These are phyloP conservation scores for Scorias spongiosa DNA, from an alignment of 2,329 filamentous ascomycete genomes.

Conservation along the genomic window DNA sequence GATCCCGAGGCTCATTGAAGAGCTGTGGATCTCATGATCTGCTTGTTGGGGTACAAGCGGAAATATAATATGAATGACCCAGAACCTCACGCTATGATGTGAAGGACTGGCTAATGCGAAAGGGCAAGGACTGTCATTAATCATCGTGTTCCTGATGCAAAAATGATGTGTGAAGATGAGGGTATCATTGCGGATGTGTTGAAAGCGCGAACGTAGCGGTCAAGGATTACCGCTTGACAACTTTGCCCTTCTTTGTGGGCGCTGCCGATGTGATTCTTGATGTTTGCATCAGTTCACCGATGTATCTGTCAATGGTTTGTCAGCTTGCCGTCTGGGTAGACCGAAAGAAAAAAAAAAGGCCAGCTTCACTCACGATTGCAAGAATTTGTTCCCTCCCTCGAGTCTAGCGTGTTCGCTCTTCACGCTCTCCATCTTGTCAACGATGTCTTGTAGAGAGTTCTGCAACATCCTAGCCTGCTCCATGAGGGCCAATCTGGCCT, in stretches of 20 bases:
- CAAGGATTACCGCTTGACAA: background rate
- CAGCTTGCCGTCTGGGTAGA: background rate
- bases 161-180: too few relatives aligned
- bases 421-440: conserved; percentile 87
- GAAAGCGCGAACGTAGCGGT: too few relatives aligned
- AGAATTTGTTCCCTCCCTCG: conserved; percentile 89
- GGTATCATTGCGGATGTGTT: too few relatives aligned
- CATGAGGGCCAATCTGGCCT: conserved; percentile 52
- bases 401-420: conserved; percentile 92
- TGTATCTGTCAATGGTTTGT: conserved; percentile 51
- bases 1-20: too few relatives aligned
- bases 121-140: too few relatives aligned
- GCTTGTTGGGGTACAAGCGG: too few relatives aligned
- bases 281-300: conserved; percentile 82
- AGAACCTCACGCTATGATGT: too few relatives aligned
- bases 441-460: conserved; percentile 74
- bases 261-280: conserved; percentile 42
- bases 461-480: conserved; percentile 78
- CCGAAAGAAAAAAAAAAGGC: background rate
- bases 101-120: too few relatives aligned
- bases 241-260: conserved; percentile 26
- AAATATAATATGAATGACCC: too few relatives aligned
- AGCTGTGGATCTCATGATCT: too few relatives aligned
- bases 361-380: conserved; percentile 45
- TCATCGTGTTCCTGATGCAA: too few relatives aligned